Evolutionary conservation across 1,284 basidiomycete genomes (phyloP).

Genomic region (Limonomyces culmigenus): DNA sequence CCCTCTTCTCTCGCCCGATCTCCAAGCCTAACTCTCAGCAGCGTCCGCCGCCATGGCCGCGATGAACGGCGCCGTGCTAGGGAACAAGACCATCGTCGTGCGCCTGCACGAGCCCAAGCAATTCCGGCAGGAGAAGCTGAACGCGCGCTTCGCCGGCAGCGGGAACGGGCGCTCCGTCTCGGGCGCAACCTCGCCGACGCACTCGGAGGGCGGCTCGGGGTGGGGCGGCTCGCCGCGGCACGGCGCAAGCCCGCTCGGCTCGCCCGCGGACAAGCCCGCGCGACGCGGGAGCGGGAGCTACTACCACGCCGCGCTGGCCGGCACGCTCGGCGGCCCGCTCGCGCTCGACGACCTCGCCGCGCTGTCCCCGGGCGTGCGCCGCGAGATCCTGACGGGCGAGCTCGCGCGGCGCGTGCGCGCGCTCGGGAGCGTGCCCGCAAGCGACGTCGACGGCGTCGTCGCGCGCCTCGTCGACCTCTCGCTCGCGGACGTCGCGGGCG

Average conservation of each 20-base stretch:
- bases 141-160: constrained; percentile 59
- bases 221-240: constrained; percentile 57
- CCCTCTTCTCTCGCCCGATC: constrained; percentile 3
- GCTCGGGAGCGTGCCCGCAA: constrained; percentile 28
- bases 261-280: constrained; percentile 29
- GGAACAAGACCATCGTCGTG: constrained; percentile 67
- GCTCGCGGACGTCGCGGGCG: constrained; percentile 58
- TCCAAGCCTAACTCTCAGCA: constrained; percentile 10
- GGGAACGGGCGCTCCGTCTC: constrained; percentile 61
- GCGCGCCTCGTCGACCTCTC: constrained; percentile 49
- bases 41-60: constrained; percentile 56
- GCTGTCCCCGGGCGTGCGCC: constrained; percentile 68
- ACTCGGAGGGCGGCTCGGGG: constrained; percentile 61
- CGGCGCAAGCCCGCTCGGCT: constrained; percentile 27
- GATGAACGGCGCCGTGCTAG: constrained; percentile 65
- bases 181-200: constrained; percentile 67
- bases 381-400: constrained; percentile 71
- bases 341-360: constrained; percentile 66
- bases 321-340: constrained; percentile 64
- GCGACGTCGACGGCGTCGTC: constrained; percentile 49
- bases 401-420: constrained; percentile 55
- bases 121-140: constrained; percentile 74
- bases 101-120: constrained; percentile 84
- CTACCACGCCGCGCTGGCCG: constrained; percentile 66
- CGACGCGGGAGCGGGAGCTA: constrained; percentile 70